Base-by-base conservation (phyloP, 805 yeast genomes). In the Dipodascopsis uninucleata region DNA sequence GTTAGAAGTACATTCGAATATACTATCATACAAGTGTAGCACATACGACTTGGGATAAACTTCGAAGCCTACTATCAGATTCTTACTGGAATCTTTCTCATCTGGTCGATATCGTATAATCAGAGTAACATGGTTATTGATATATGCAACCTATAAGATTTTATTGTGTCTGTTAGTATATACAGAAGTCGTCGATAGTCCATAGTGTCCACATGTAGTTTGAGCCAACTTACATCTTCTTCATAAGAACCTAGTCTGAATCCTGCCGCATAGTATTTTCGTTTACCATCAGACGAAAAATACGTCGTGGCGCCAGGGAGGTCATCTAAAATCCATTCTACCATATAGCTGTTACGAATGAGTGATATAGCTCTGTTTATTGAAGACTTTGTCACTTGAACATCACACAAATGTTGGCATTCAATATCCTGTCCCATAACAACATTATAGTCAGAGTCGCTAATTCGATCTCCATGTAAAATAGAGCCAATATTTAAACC, bases 251-350 rank as follows among this genome's bases (percentile, higher is more conserved):
- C 96, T 26, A 87, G 62, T 2, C 94, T 89, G 66, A 88, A 87
- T 2, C 96, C 96, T 3, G 93, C 78, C 4, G 87, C 82, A 57
- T 87, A 87, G 64, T 82, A 84, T 56, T 83, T 79, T 52, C 77
- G 75, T 16, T 75, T 70, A 37, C 74, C 74, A 9, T 73, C 76
- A 5, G 76, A 74, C 22, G 77, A 73, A 26, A 81, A 76, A 53
- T 81, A 83, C 0, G 95, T 82, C 0, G 96, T 86, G 1, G 95
- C 90, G 5, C 93, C 94, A 0, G 96, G 96, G 26, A 87, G 67
- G 18, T 81, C 85, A 65, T 88, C 96, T 12, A 87, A 69, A 21
- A 76, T 64, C 96, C 96, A 87, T 58, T 87, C 89, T 10, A 77
- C 88, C 41, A 81, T 81, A 57, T 87, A 87, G 2, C 84, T 84